Base-by-base conservation (phyloP, 169 alveolate species). In the Amoebophrya sp. region DNA sequence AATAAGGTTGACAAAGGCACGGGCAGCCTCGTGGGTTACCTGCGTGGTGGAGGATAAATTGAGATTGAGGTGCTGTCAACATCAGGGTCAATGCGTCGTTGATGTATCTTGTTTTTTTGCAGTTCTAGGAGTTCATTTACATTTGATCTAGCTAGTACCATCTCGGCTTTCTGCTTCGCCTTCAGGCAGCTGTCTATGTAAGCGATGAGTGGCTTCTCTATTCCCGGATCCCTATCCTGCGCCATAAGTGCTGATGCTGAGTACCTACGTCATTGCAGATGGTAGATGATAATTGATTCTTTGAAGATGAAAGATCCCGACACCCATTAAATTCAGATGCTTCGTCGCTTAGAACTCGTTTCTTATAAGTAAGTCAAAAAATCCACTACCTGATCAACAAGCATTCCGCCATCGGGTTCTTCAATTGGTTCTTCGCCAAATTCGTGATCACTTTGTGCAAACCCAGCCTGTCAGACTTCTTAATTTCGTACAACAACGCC, bases 401-500 rank as follows among this genome's bases (percentile, higher is more conserved):
- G 92, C 95, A 95, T 89, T 94, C 96, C 40, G 95, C 95, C 40
- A 93, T 89, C 2, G 96, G 95, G 41, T 94, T 93, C 41, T 95
- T 94, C 54, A 40, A 90, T n/a, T 90, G 77, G 0, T 38, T 91
- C 92, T 93, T 94, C 41, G 91, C 92, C 40, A 91, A 93, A 33
- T 93, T 93, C 78, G 93, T 93, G 26, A 94, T 93, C 47, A 95
- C 95, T 91, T 94, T 95, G 92, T 95, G 96, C 77, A 95, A 93
- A 33, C 96, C 97, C 83, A 96, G 93, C 78, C 95, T 95, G 89
- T 96, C 99, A 91, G 94, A 95, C 90, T 92, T 94, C 94, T 98
- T 96, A 41, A 98, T 94, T 77, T 97, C 98, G 89, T 96, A 97
- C 90, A 98, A 93, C 89, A 98, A 96, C 38, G 97, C 95, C 91